These are phyloP conservation scores for Phytophthora fragariae DNA, from an alignment of 352 stramenopile genomes.

Conservation along the genomic window DNA sequence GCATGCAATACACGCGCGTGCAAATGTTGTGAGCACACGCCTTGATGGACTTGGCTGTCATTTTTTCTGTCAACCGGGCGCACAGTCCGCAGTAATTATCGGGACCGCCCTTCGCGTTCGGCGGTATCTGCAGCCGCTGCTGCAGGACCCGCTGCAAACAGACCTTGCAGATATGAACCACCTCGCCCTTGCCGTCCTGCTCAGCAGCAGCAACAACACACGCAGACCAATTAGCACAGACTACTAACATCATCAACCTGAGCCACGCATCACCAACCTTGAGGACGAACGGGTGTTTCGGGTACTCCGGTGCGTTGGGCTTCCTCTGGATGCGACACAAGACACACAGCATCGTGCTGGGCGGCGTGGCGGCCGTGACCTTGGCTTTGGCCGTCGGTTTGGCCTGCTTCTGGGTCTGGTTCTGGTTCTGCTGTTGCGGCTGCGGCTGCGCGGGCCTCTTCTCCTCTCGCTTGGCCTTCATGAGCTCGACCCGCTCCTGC, in stretches of 20 bases:
- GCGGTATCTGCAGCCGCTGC: conserved; percentile 34
- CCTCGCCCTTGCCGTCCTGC: conserved; percentile 59
- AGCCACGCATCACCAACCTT: conserved; percentile 44
- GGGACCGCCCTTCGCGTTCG: conserved; percentile 16
- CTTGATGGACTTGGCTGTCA: conserved; percentile 44
- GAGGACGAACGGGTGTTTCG: conserved; percentile 78
- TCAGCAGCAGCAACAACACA: conserved; percentile 5
- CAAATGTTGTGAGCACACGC: conserved; percentile 57
- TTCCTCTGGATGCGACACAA: conserved; percentile 53
- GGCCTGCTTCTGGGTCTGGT: conserved; percentile 7
- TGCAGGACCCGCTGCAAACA: conserved; percentile 67
- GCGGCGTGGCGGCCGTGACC: conserved; percentile 10
- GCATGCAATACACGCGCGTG: conserved; percentile 58
- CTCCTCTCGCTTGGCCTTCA: conserved; percentile 16
- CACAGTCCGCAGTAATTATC: conserved; percentile 62
- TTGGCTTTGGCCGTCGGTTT: conserved; percentile 10
- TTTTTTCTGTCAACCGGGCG: conserved; percentile 33
- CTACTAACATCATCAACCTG: neutral
- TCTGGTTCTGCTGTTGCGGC: neutral
- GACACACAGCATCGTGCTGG: conserved; percentile 49
- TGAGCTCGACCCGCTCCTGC: conserved; percentile 14
- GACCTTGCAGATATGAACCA: conserved; percentile 70
- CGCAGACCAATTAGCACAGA: neutral
- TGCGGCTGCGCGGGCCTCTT: conserved; percentile 7
- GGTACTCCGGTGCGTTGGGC: conserved; percentile 36